These are phyloP conservation scores for Citrullus mucosospermus DNA, from an alignment of 306 rosid species.

Conservation along the genomic window DNA sequence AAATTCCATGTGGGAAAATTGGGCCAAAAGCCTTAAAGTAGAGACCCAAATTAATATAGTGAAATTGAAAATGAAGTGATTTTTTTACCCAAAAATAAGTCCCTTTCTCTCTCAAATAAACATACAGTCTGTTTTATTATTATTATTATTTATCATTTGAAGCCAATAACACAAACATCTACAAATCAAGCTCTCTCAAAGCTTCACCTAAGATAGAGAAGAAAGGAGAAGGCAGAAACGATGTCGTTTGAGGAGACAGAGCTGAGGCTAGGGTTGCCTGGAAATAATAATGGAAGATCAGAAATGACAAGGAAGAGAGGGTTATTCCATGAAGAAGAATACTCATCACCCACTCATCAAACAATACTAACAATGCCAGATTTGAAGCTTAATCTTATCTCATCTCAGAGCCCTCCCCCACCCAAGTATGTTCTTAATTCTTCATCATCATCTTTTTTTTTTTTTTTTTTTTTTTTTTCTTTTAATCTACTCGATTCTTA, in stretches of 20 bases:
- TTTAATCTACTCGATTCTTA: too few relatives aligned
- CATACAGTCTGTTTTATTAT: neutral
- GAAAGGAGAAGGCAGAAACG: neutral
- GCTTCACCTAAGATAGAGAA: neutral
- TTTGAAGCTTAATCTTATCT: neutral
- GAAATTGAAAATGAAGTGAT: neutral
- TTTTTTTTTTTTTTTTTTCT: neutral
- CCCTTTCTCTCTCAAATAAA: neutral
- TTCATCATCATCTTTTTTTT: too few relatives aligned
- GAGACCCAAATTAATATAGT: too few relatives aligned
- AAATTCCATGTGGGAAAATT: too few relatives aligned
- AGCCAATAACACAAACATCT: too few relatives aligned
- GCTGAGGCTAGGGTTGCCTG: slow-evolving; percentile 12
- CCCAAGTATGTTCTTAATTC: slow-evolving; percentile 35
- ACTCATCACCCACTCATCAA: neutral
- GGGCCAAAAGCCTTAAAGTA: too few relatives aligned
- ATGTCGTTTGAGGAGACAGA: slow-evolving; percentile 17
- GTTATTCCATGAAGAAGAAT: slow-evolving; percentile 15
- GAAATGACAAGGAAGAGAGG: slow-evolving; percentile 45
- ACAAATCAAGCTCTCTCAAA: neutral
- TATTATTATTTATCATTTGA: neutral
- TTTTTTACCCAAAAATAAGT: neutral
- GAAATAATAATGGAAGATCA: neutral
- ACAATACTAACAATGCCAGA: slow-evolving; percentile 14
- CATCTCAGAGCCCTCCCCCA: slow-evolving; percentile 49